Conservation (phyloP, 2,329 filamentous ascomycete species). For the Polytolypa hystricis region DNA sequence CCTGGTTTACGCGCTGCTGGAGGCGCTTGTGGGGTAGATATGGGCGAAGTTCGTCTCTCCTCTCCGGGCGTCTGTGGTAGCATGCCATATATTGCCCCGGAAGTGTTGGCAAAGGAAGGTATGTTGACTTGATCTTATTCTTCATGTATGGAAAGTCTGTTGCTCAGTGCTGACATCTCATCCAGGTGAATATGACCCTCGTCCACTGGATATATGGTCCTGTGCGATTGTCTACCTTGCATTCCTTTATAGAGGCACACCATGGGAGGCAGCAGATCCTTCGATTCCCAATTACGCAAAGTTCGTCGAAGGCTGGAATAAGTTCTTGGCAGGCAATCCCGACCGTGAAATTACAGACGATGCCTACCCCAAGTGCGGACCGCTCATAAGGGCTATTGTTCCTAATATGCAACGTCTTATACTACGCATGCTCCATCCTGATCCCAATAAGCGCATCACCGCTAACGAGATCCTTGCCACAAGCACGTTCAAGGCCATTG, state of each 20-base stretch:
- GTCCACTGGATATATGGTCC: slow-evolving; percentile 75
- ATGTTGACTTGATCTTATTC: slow-evolving; percentile 38
- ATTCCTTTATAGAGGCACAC: slow-evolving; percentile 58
- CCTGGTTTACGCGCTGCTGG: slow-evolving; percentile 63
- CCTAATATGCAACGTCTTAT: slow-evolving; percentile 59
- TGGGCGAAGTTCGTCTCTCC: slow-evolving; percentile 60
- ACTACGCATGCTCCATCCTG: slow-evolving; percentile 71
- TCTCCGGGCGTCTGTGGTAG: slow-evolving; percentile 74
- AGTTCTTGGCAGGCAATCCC: slow-evolving; percentile 50
- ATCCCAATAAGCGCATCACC: slow-evolving; percentile 58
- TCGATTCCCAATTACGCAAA: slow-evolving; percentile 51
- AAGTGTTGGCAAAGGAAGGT: slow-evolving; percentile 60
- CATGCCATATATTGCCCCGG: slow-evolving; percentile 76
- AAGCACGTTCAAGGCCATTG: slow-evolving; percentile 61
- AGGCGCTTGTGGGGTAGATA: slow-evolving; percentile 62
- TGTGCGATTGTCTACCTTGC: slow-evolving; percentile 74
- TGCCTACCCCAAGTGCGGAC: slow-evolving; percentile 53
- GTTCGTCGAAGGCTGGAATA: slow-evolving; percentile 57
- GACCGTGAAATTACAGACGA: slow-evolving; percentile 43
- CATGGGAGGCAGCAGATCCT: slow-evolving; percentile 60
- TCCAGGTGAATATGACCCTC: slow-evolving; percentile 55
- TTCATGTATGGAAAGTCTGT: slow-evolving; percentile 4
- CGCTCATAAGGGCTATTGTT: slow-evolving; percentile 41
- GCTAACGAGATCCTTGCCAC: slow-evolving; percentile 59
- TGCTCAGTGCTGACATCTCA: slow-evolving; percentile 8